Conservation (phyloP, 139 green algal species). For the Chlorella sp. region DNA sequence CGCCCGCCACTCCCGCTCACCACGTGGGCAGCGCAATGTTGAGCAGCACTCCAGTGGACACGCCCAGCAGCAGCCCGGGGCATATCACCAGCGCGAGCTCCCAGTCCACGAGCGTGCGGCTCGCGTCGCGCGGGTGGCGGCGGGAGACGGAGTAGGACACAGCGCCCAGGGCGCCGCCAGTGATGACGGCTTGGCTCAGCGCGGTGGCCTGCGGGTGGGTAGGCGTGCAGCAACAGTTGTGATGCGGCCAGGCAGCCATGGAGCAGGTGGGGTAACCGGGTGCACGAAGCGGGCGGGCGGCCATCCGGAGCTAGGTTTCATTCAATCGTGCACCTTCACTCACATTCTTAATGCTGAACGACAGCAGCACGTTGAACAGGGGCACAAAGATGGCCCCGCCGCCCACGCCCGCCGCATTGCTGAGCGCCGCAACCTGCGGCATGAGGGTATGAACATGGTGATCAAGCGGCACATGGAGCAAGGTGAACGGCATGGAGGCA, state of each 20-base stretch:
- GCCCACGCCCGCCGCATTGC: conserved; percentile 41
- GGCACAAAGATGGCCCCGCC: conserved; percentile 62
- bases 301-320: too few species aligned
- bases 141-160: conserved; percentile 2
- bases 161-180: neutral
- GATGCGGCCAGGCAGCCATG: too few species aligned
- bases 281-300: too few species aligned
- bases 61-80: conserved; percentile 51
- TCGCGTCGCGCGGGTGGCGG: conserved; percentile 35
- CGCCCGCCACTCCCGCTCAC: neutral
- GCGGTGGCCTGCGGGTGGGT: conserved; percentile 42
- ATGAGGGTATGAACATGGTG: neutral
- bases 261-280: too few species aligned
- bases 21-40: conserved; percentile 58
- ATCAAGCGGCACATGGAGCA: neutral
- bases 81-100: conserved; percentile 48
- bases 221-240: too few species aligned
- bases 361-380: conserved; percentile 30
- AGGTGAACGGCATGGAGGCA: neutral
- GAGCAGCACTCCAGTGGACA: conserved; percentile 47
- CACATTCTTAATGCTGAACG: conserved; percentile 19
- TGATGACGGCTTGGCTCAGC: conserved; percentile 12
- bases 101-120: conserved; percentile 45
- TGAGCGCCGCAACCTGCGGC: conserved; percentile 36
- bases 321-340: too few species aligned